These are phyloP conservation scores for Thermomucor indicae-seudaticae DNA, from an alignment of 371 early-diverging fungal genomes.

Conservation along the genomic window DNA sequence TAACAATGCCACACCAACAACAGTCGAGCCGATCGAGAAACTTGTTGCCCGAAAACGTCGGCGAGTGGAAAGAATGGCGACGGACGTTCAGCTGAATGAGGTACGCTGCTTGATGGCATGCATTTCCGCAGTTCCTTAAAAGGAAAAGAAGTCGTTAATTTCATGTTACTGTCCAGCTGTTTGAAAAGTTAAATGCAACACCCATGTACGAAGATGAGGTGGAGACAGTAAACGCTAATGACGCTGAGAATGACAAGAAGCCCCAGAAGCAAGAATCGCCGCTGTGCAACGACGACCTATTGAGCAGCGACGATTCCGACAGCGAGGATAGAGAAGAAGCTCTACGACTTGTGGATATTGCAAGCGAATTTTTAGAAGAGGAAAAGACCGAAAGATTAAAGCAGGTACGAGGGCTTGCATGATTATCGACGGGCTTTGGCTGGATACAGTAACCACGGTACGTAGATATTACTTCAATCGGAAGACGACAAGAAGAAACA, in stretches of 20 bases:
- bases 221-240: neutral
- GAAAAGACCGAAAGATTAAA: neutral
- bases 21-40: too few species aligned
- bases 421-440: neutral
- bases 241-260: conserved; percentile 1
- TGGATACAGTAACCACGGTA: neutral
- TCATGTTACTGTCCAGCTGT: too few species aligned
- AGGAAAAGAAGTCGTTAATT: too few species aligned
- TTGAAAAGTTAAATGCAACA: neutral
- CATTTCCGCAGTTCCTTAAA: too few species aligned
- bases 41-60: too few species aligned
- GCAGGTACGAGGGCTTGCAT: neutral
- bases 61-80: too few species aligned
- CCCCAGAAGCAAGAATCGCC: neutral
- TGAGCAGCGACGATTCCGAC: neutral
- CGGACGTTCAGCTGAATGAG: too few species aligned
- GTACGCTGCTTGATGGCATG: too few species aligned
- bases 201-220: neutral
- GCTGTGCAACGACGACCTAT: neutral
- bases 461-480: neutral
- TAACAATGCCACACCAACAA: too few species aligned
- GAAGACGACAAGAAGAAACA: neutral
- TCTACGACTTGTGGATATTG: neutral
- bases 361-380: neutral
- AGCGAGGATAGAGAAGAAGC: neutral